Conservation (phyloP, 345 rosid genomes). For the Trapa bicornis region DNA sequence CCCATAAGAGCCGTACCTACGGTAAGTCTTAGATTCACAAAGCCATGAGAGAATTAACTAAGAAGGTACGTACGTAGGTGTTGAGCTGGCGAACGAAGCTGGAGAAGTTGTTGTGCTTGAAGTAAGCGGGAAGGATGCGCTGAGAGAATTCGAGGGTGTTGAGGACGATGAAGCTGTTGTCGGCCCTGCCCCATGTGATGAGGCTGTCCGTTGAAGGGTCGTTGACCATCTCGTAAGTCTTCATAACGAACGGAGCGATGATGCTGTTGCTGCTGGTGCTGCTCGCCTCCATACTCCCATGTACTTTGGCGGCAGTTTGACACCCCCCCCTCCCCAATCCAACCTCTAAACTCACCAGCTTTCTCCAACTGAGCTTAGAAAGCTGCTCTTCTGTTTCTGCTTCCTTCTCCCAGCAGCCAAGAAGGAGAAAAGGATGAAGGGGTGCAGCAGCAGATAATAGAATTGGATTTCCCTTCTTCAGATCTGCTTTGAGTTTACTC, state of each 20-base stretch:
- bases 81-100: slow-evolving; percentile 94
- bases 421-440: not conserved
- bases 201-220: slow-evolving; percentile 67
- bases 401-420: not conserved
- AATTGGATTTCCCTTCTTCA: not conserved
- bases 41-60: no score
- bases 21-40: no score
- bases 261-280: slow-evolving; percentile 19
- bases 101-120: slow-evolving; percentile 96
- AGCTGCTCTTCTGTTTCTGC: no score
- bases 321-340: no score
- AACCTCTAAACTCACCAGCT: not conserved
- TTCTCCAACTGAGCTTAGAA: not conserved
- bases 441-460: not conserved
- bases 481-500: not conserved
- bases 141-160: slow-evolving; percentile 76
- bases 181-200: slow-evolving; percentile 70
- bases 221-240: slow-evolving; percentile 88
- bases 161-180: slow-evolving; percentile 78
- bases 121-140: slow-evolving; percentile 63
- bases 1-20: no score
- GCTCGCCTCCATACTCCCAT: slow-evolving; percentile 28
- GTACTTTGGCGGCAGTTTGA: not conserved
- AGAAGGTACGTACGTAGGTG: slow-evolving; percentile 41
- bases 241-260: slow-evolving; percentile 67